Evolutionary conservation across 768 basidiomycete species (phyloP).

Genomic region (Favolaschia claudopus): DNA sequence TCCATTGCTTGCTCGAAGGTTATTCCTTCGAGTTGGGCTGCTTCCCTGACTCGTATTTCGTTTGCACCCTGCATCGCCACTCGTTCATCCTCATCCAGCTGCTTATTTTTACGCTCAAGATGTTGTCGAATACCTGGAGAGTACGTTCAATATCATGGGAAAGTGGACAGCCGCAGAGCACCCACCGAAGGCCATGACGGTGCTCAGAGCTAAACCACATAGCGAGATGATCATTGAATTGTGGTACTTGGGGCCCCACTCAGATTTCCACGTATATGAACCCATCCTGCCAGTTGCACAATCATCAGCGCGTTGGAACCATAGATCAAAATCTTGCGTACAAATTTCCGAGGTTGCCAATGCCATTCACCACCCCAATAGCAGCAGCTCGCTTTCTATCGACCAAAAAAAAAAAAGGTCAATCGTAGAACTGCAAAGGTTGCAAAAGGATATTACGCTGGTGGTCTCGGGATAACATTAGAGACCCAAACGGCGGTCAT

Average conservation of each 20-base stretch:
- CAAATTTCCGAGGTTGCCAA: slow-evolving; percentile 65
- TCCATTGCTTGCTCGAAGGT: slow-evolving; percentile 66
- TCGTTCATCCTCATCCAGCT: slow-evolving; percentile 57
- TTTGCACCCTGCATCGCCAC: slow-evolving; percentile 51
- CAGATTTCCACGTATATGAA: slow-evolving; percentile 66
- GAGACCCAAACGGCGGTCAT: slow-evolving; percentile 69
- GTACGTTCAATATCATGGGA: background rate
- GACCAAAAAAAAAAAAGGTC: background rate
- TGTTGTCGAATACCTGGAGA: slow-evolving; percentile 50
- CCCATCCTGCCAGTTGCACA: slow-evolving; percentile 52
- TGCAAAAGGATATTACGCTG: slow-evolving; percentile 46
- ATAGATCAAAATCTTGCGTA: slow-evolving; percentile 37
- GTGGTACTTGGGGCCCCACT: slow-evolving; percentile 71
- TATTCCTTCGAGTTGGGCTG: slow-evolving; percentile 65
- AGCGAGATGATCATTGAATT: slow-evolving; percentile 64
- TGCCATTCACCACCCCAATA: slow-evolving; percentile 68
- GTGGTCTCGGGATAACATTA: slow-evolving; percentile 66
- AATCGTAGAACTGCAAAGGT: background rate
- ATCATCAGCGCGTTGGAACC: background rate
- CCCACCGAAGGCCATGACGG: slow-evolving; percentile 36
- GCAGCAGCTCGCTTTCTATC: slow-evolving; percentile 58
- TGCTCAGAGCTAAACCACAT: slow-evolving; percentile 20
- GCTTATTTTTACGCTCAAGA: slow-evolving; percentile 59
- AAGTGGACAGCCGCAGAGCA: background rate
- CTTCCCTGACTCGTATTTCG: slow-evolving; percentile 60